Conservation (phyloP, 2,329 filamentous ascomycete species). For the Trichoderma lentiforme region DNA sequence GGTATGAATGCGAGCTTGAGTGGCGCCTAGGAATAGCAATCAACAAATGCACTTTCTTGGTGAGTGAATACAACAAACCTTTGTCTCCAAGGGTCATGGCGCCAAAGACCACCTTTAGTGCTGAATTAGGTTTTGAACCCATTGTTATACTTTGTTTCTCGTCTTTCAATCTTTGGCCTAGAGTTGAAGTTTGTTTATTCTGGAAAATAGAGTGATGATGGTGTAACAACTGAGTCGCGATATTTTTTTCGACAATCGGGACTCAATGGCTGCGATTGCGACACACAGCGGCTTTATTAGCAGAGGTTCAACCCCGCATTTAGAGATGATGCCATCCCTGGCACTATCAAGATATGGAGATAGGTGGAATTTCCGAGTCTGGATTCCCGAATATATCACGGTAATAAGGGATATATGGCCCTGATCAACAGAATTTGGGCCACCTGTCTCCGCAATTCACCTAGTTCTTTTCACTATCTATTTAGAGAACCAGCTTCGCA, state of each 20-base stretch:
- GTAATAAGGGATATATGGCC: neutral
- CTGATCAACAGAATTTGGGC: neutral
- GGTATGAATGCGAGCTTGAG: conserved; percentile 14
- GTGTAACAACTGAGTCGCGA: neutral
- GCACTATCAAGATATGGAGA: conserved; percentile 8
- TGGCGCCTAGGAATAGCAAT: neutral
- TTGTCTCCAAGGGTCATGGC: conserved; percentile 16
- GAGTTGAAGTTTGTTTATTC: neutral
- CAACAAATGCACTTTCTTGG: neutral
- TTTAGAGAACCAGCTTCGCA: neutral
- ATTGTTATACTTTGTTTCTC: neutral
- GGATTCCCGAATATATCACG: neutral
- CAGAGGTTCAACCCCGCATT: conserved; percentile 7
- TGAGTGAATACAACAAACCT: neutral
- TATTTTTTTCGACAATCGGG: neutral
- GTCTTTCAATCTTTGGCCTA: neutral
- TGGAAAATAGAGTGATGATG: neutral
- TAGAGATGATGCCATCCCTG: conserved; percentile 7
- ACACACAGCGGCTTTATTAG: neutral
- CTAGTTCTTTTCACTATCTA: neutral
- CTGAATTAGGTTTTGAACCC: conserved; percentile 6
- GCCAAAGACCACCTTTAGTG: conserved; percentile 17
- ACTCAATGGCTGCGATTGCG: neutral
- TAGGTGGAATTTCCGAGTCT: neutral
- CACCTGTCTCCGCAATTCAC: neutral